Percentiles rank a stretch among this genome's conserved stretches.
Evolutionary conservation across 768 basidiomycete genomes (phyloP).

Genomic region (Lentinus tigrinus): DNA sequence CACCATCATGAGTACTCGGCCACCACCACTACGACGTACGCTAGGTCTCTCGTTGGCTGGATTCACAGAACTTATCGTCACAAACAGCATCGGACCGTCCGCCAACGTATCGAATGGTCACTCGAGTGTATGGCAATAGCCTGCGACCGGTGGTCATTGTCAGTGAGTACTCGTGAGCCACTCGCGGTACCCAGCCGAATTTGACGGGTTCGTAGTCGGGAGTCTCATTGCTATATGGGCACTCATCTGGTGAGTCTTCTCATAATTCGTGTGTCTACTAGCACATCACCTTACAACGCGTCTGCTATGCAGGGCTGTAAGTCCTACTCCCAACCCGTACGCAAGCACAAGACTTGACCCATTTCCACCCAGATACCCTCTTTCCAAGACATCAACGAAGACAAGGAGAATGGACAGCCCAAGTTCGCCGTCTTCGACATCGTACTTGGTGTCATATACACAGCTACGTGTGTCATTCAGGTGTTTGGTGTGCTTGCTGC

Average conservation of each 20-base stretch:
- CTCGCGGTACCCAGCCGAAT: no score
- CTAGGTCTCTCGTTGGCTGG: not conserved
- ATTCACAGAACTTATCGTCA: not conserved
- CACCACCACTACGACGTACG: slow-evolving; percentile 14
- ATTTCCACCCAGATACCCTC: slow-evolving; percentile 60
- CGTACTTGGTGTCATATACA: slow-evolving; percentile 59
- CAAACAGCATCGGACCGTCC: slow-evolving; percentile 24
- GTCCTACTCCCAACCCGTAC: not conserved
- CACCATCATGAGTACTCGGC: slow-evolving; percentile 8
- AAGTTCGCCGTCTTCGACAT: slow-evolving; percentile 54
- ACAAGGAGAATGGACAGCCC: slow-evolving; percentile 38
- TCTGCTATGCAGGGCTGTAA: slow-evolving; percentile 10
- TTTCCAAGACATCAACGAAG: slow-evolving; percentile 53
- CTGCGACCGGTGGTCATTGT: slow-evolving; percentile 59
- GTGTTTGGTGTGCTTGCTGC: slow-evolving; percentile 54
- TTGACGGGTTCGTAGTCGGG: slow-evolving; percentile 29
- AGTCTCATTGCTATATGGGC: slow-evolving; percentile 56
- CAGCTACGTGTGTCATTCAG: slow-evolving; percentile 50
- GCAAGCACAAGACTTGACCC: not conserved
- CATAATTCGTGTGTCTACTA: no score
- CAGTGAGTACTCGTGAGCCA: slow-evolving; percentile 24
- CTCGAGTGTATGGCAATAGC: slow-evolving; percentile 53
- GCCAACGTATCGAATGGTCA: slow-evolving; percentile 60
- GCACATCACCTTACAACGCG: slow-evolving; percentile 32
- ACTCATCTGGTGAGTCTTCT: slow-evolving; percentile 55